These are phyloP conservation scores for Rasamsonia emersonii DNA, from an alignment of 2,329 filamentous ascomycete genomes.

Conservation along the genomic window DNA sequence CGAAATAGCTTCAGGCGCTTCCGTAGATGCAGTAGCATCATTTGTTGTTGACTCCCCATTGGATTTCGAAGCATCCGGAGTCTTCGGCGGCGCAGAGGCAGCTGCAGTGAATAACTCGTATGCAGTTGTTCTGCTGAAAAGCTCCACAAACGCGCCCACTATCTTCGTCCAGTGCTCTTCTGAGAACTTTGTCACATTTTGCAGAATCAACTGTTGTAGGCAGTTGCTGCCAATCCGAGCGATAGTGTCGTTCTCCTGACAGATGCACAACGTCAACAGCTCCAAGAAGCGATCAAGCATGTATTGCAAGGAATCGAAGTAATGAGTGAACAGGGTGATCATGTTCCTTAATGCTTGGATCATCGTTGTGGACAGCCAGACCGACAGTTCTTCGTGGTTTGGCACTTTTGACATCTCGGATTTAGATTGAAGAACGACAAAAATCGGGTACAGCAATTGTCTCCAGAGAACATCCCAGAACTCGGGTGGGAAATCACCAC, in stretches of 20 bases:
- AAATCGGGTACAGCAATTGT: slow-evolving; percentile 94
- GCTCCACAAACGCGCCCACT: slow-evolving; percentile 87
- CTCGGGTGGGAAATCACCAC: slow-evolving; percentile 79
- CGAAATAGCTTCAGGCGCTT: slow-evolving; percentile 14
- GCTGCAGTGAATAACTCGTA: slow-evolving; percentile 91
- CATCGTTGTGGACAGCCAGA: slow-evolving; percentile 99
- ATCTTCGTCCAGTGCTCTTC: slow-evolving; percentile 87
- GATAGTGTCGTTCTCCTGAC: slow-evolving; percentile 97
- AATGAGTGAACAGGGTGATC: slow-evolving; percentile 98
- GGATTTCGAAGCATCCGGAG: slow-evolving; percentile 15
- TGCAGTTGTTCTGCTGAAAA: slow-evolving; percentile 91
- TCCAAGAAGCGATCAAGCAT: slow-evolving; percentile 98
- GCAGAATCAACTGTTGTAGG: slow-evolving; percentile 87
- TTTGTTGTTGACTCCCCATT: slow-evolving; percentile 21
- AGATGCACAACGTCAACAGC: slow-evolving; percentile 89
- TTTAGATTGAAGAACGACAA: slow-evolving; percentile 92
- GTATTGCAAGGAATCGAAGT: slow-evolving; percentile 90
- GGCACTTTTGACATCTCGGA: slow-evolving; percentile 93
- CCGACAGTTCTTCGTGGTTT: slow-evolving; percentile 92
- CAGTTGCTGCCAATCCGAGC: slow-evolving; percentile 98
- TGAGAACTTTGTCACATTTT: slow-evolving; percentile 90
- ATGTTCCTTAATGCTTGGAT: slow-evolving; percentile 97
- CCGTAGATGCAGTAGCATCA: slow-evolving; percentile 17
- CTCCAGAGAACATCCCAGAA: slow-evolving; percentile 99
- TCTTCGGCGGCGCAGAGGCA: slow-evolving; percentile 37